A percentile compares a stretch with the other conserved stretches of the same genome.
Conservation (phyloP, 2,329 filamentous ascomycete genomes). For the Xylariales sp. region DNA sequence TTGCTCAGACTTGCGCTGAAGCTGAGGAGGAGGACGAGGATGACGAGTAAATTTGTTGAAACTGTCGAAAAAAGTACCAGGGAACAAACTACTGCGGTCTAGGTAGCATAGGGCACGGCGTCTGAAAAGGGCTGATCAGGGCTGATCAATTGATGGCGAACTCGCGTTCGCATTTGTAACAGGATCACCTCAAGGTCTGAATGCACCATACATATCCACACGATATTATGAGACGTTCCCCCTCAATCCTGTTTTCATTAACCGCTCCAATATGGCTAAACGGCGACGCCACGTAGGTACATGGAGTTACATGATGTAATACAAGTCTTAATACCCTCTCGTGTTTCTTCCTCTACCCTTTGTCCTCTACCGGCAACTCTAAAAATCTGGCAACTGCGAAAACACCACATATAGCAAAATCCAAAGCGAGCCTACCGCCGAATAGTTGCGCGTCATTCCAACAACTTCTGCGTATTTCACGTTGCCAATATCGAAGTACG, state of each 20-base stretch:
- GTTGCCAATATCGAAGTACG: too few relatives aligned
- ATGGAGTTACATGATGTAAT: not conserved
- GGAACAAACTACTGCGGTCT: constrained; percentile 44
- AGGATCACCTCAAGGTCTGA: constrained; percentile 19
- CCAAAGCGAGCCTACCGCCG: not conserved
- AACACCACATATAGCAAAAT: not conserved
- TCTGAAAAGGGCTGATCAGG: constrained; percentile 50
- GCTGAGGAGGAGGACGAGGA: constrained; percentile 74
- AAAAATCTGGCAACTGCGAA: not conserved
- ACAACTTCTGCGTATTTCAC: too few relatives aligned
- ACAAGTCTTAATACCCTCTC: not conserved
- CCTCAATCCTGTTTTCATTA: too few relatives aligned
- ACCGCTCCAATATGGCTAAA: not conserved
- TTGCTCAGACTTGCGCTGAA: constrained; percentile 83
- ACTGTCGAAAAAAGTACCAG: constrained; percentile 22
- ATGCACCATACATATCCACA: constrained; percentile 4
- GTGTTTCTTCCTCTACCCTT: not conserved
- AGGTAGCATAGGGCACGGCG: constrained; percentile 51
- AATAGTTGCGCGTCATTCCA: too few relatives aligned
- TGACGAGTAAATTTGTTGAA: constrained; percentile 67
- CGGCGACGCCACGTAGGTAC: not conserved
- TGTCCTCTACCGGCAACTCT: not conserved
- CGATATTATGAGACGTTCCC: constrained; percentile 8
- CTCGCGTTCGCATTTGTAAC: constrained; percentile 36
- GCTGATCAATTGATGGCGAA: constrained; percentile 45